Base-by-base conservation (phyloP, 2,329 filamentous ascomycete species). In the Paraphaeosphaeria sporulosa region DNA sequence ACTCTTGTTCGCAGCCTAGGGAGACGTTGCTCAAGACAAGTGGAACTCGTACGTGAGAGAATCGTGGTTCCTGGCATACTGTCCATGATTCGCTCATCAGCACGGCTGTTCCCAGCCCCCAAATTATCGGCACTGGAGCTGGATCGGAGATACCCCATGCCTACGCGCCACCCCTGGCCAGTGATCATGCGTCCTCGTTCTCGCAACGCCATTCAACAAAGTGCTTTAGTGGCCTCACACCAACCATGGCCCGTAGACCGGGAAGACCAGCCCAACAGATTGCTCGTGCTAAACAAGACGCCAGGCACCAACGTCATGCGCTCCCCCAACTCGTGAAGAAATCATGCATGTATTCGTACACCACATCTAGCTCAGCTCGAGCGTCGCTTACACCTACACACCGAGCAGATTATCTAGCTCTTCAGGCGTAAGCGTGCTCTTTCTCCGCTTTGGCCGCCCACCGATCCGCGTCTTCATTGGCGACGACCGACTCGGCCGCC, bases 371-470 rank as follows among this genome's bases (percentile, higher is more conserved):
- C 4, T 40, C 54, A 59, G 50, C 57, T 56, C 55, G 49, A 48
- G 47, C 56, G 49, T 46, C 25, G 34, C 63, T 61, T 69, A 74
- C 55, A 71, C 68, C 73, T 71, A 75, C 54, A 73, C 67, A 8
- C 73, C 70, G 51, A 79, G 60, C 43, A 79, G 65, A 34, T 70
- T 74, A 78, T 91, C 86, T 71, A 94, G 78, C 77, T 94, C 91
- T 82, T 89, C 90, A 3, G 90, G 88, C 69, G 86, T 93, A 34
- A 94, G 79, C 21, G 91, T 94, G 70, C 90, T 93, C 74, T 91
- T 85, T 71, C 91, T 83, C 71, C 90, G 82, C 61, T 85, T 89
- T 2, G 87, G 80, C 80, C 89, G 75, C 73, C 87, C 69, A 76
- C 82, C 73, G 79, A 84, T 74, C 77, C 81, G 70, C 81, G 86